Conservation (phyloP, 805 yeast genomes). For the Naumovozyma dairenensis region DNA sequence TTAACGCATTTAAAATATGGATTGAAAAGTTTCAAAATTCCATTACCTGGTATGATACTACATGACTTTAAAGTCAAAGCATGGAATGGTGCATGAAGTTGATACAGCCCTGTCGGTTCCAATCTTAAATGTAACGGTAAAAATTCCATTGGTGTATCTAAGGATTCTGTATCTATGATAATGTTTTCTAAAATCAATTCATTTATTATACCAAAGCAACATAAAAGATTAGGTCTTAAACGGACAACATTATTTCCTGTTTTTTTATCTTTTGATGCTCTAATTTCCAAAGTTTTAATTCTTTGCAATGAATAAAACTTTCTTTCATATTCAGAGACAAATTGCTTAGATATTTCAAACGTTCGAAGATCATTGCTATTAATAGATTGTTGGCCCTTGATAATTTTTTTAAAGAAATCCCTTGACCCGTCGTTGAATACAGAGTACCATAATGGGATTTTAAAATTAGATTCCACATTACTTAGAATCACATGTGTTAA, state of each 20-base stretch:
- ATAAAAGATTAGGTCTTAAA: constrained; percentile 35
- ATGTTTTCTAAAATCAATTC: constrained; percentile 38
- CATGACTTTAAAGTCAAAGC: constrained; percentile 28
- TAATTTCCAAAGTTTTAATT: constrained; percentile 20
- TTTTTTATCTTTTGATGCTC: constrained; percentile 11
- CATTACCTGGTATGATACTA: constrained; percentile 30
- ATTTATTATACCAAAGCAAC: constrained; percentile 37
- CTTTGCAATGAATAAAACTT: constrained; percentile 23
- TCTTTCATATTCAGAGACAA: constrained; percentile 20
- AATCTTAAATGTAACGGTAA: constrained; percentile 21
- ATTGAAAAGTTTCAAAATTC: constrained; percentile 28
- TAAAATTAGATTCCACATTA: constrained; percentile 44
- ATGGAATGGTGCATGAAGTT: constrained; percentile 31
- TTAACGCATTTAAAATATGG: constrained; percentile 35
- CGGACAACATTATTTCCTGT: constrained; percentile 11
- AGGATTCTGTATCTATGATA: constrained; percentile 37
- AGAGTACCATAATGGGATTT: constrained; percentile 38
- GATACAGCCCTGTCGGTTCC: constrained; percentile 15
- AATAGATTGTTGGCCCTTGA: constrained; percentile 26
- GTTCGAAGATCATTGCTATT: constrained; percentile 23
- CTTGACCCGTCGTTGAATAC: constrained; percentile 27
- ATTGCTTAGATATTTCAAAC: constrained; percentile 22
- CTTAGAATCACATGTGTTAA: constrained; percentile 32
- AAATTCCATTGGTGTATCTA: constrained; percentile 29
- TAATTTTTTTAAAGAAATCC: constrained; percentile 26